These are phyloP conservation scores for Fusarium penzigii DNA, from an alignment of 2,329 filamentous ascomycete species.

Conservation along the genomic window DNA sequence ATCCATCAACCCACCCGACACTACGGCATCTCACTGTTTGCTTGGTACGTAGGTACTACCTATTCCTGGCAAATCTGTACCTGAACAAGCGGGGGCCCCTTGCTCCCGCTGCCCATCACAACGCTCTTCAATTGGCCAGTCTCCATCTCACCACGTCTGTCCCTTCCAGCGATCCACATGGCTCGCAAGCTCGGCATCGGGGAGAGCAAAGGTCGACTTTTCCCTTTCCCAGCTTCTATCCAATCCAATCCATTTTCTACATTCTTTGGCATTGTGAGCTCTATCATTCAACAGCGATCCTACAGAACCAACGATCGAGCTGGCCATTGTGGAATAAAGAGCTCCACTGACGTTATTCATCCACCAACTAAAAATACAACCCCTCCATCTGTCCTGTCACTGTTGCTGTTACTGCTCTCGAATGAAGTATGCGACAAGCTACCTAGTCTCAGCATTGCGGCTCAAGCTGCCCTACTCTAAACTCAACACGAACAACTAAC, in stretches of 20 bases:
- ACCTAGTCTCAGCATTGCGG: slow-evolving; percentile 15
- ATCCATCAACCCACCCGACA: background rate
- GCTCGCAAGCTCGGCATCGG: background rate
- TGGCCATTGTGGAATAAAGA: background rate
- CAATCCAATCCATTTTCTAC: background rate
- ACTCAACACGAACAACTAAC: background rate
- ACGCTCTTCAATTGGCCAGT: background rate
- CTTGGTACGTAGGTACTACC: no score
- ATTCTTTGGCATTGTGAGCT: background rate
- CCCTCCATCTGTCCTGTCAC: background rate
- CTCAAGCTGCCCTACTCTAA: slow-evolving; percentile 15
- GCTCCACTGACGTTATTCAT: background rate
- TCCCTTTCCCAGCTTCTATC: no score
- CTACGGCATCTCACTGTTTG: no score
- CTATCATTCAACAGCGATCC: no score
- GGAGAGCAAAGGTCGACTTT: background rate
- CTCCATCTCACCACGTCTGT: background rate
- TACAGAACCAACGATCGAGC: background rate
- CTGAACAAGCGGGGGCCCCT: background rate
- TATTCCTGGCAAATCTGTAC: no score
- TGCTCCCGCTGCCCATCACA: background rate
- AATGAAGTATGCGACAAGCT: background rate
- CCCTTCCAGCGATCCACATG: background rate
- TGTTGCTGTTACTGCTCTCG: background rate
- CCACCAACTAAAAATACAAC: background rate